Evolutionary conservation across 2,329 filamentous ascomycete species (phyloP).

Genomic region (Aspergillus melleus): DNA sequence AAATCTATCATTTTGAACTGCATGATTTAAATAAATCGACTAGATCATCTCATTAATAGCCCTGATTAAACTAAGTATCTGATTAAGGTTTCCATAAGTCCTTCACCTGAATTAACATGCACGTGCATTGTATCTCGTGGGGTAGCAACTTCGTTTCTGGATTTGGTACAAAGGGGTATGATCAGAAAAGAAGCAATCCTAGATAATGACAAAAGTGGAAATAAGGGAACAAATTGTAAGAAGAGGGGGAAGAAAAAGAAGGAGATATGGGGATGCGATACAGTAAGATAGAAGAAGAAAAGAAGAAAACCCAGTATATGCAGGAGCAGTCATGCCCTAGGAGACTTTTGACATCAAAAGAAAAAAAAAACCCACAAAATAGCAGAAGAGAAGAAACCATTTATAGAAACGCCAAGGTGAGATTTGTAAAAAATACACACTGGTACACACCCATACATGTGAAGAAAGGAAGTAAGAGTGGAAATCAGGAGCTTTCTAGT

Average conservation of each 20-base stretch:
- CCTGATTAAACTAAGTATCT: not conserved
- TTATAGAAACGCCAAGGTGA: not conserved
- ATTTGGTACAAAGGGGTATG: not conserved
- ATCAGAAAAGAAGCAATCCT: not conserved
- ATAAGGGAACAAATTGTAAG: not conserved
- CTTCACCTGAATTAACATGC: not conserved
- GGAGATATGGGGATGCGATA: too few species aligned
- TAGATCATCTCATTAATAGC: not conserved
- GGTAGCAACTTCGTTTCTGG: not conserved
- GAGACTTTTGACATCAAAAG: not conserved
- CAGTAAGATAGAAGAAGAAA: not conserved
- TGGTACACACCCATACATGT: not conserved
- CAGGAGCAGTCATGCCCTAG: not conserved
- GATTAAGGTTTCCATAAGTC: not conserved
- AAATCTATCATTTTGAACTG: too few species aligned
- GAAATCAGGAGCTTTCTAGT: slow-evolving; percentile 18
- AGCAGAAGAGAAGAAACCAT: not conserved
- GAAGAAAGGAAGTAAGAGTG: not conserved
- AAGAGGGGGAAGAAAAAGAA: not conserved
- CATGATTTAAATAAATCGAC: not conserved
- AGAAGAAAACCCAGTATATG: not conserved
- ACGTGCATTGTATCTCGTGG: not conserved
- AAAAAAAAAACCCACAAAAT: not conserved
- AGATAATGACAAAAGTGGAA: not conserved
- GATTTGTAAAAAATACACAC: not conserved